These are phyloP conservation scores for Aspergillus sojae DNA, from an alignment of 2,329 filamentous ascomycete species.

Conservation along the genomic window DNA sequence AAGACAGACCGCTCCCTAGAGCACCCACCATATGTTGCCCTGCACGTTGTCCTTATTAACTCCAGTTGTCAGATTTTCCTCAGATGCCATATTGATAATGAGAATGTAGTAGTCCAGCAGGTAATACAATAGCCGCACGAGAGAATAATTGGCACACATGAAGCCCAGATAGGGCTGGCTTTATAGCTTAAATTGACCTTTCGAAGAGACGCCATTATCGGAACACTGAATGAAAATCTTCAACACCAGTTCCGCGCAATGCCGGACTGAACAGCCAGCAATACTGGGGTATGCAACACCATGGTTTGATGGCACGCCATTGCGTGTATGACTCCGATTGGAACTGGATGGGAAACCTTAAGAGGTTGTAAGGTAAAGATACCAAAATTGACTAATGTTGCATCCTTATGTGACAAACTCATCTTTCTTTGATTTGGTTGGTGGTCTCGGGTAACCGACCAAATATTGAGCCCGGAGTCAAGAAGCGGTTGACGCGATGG, in stretches of 20 bases:
- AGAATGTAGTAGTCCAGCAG: neutral
- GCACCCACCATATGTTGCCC: slow-evolving; percentile 20
- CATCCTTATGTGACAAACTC: neutral
- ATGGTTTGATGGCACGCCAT: neutral
- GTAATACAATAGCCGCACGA: neutral
- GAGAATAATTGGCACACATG: neutral
- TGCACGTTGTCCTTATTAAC: slow-evolving; percentile 18
- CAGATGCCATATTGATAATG: slow-evolving; percentile 6
- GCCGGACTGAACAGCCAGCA: neutral
- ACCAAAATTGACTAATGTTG: neutral
- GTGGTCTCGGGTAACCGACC: neutral
- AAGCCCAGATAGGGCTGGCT: neutral
- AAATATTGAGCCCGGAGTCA: neutral
- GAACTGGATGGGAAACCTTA: neutral
- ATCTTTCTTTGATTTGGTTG: neutral
- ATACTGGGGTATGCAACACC: neutral
- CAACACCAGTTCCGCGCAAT: neutral
- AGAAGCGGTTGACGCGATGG: neutral
- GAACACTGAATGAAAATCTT: neutral
- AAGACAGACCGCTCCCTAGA: neutral
- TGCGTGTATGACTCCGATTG: neutral
- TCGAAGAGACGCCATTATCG: neutral
- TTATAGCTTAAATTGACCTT: neutral
- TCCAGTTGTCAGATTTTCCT: neutral
- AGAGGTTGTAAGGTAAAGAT: neutral